Evolutionary conservation across 306 rosid species (phyloP).

Genomic region (Sicyos baderoa): DNA sequence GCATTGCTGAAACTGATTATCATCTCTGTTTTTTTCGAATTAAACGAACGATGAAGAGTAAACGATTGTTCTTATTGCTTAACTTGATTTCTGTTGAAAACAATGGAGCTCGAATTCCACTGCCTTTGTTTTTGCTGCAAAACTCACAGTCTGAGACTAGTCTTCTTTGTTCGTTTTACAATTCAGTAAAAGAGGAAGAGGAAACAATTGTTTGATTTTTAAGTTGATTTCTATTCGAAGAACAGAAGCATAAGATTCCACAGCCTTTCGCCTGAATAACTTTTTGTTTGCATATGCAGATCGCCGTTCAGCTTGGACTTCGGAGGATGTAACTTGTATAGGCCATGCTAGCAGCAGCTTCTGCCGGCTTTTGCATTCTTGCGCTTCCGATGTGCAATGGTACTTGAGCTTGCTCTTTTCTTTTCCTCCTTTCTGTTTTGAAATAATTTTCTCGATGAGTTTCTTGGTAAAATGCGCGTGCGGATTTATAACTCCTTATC

Average conservation of each 20-base stretch:
- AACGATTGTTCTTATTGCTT: neutral
- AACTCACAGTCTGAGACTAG: neutral
- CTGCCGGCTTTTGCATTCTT: constrained; percentile 41
- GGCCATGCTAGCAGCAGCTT: constrained; percentile 40
- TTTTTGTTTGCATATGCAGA: constrained; percentile 25
- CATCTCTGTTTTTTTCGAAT: neutral
- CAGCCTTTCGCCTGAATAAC: neutral
- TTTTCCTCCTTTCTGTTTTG: neutral
- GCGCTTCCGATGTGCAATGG: constrained; percentile 49
- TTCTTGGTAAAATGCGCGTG: neutral
- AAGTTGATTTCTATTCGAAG: neutral
- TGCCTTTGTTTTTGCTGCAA: constrained; percentile 4
- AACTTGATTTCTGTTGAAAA: neutral
- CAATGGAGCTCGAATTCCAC: neutral
- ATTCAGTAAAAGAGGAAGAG: neutral
- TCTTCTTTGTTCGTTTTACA: neutral
- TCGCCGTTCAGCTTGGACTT: constrained; percentile 67
- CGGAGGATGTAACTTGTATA: constrained; percentile 45
- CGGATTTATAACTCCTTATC: neutral
- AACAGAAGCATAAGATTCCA: neutral
- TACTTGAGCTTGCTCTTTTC: constrained; percentile 22
- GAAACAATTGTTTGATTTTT: neutral
- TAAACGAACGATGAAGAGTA: neutral
- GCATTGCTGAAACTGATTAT: neutral
- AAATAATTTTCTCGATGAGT: neutral